Conservation (phyloP, 345 rosid genomes). For the Pistacia integerrima region DNA sequence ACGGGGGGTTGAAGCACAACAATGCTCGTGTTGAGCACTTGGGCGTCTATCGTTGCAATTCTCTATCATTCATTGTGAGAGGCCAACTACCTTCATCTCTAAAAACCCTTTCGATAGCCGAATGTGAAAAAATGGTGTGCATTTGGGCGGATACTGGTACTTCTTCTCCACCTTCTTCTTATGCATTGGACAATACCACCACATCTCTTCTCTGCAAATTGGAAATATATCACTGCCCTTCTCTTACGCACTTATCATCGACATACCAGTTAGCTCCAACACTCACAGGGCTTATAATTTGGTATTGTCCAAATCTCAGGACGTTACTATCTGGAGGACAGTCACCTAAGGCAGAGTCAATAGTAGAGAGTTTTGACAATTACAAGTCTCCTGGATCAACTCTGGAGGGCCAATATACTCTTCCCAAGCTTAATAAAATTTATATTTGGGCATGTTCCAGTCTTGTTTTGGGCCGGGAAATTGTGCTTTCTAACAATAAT, state of each 20-base stretch:
- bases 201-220: neutral
- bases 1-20: too few relatives aligned
- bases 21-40: too few relatives aligned
- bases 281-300: neutral
- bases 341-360: neutral
- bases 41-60: too few relatives aligned
- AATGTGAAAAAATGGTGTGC: constrained; percentile 15
- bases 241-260: neutral
- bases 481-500: neutral
- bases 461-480: neutral
- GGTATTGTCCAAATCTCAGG: neutral
- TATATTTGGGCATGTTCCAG: neutral
- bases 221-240: neutral
- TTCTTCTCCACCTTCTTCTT: neutral
- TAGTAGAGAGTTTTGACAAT: neutral
- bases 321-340: neutral
- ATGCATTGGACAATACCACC: neutral
- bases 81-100: neutral
- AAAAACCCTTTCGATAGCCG: neutral
- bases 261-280: constrained; percentile 8
- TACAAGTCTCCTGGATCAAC: neutral
- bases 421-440: neutral
- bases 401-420: neutral
- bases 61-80: too few relatives aligned
- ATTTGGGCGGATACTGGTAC: neutral